phyloP scores from a whole-genome alignment of 495 filamentous ascomycete species.

The Neurospora sp. region DNA sequence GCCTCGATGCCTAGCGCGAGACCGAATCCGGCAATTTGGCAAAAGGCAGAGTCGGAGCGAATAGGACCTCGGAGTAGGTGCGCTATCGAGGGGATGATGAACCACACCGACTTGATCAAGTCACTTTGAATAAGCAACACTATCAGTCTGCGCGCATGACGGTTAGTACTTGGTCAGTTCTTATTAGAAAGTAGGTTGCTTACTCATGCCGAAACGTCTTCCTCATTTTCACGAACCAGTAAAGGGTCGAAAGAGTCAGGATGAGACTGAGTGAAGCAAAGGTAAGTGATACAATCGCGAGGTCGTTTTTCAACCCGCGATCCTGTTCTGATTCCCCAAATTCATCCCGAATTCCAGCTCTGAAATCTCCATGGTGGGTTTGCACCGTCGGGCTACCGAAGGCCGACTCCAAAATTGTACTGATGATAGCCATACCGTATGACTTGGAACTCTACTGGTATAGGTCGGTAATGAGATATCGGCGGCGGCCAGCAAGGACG shows the following conservation, averaged over 20 bases:
- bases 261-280: conserved; percentile 43
- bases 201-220: conserved; percentile 66
- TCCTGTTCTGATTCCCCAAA: neutral
- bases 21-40: conserved; percentile 58
- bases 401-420: neutral
- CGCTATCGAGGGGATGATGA: conserved; percentile 50
- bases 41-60: conserved; percentile 43
- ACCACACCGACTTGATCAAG: conserved; percentile 56
- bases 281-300: conserved; percentile 18
- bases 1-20: conserved; percentile 54
- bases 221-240: conserved; percentile 68
- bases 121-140: conserved; percentile 62
- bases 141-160: conserved; percentile 42
- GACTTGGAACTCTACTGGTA: neutral
- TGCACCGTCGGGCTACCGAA: neutral
- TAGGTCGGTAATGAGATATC: neutral
- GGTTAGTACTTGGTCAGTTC: neutral
- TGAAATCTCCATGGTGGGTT: neutral
- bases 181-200: conserved; percentile 11
- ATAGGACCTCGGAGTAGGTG: conserved; percentile 38
- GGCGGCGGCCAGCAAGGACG: neutral
- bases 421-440: neutral
- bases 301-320: neutral
- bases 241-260: conserved; percentile 42
- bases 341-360: neutral